phyloP scores from a whole-genome alignment of 1,284 basidiomycete genomes.

The Fomitopsis palustris region DNA sequence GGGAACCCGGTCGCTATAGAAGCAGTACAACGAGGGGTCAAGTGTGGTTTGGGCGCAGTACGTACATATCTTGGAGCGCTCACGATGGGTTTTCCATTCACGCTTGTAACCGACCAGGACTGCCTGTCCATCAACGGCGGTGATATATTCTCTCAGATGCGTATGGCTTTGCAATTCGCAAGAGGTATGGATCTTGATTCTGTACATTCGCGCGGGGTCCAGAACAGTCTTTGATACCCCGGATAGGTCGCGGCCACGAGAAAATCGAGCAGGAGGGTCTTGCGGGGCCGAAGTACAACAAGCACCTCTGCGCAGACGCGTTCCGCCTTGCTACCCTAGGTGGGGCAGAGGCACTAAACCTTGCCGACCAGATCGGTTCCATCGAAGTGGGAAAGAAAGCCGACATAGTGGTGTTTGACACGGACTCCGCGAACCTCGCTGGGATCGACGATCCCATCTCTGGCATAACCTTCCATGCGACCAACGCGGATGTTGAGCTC shows the following conservation, averaged over 20 bases:
- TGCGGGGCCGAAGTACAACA: slow-evolving; percentile 23
- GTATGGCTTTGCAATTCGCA: slow-evolving; percentile 27
- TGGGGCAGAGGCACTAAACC: slow-evolving; percentile 29
- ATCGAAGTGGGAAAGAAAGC: slow-evolving; percentile 33
- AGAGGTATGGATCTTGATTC: slow-evolving; percentile 16
- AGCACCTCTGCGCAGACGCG: slow-evolving; percentile 25
- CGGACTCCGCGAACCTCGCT: slow-evolving; percentile 27
- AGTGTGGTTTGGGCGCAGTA: slow-evolving; percentile 21
- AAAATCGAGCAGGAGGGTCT: slow-evolving; percentile 15
- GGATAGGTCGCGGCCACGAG: slow-evolving; percentile 23
- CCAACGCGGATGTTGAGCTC: slow-evolving; percentile 29
- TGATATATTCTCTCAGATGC: slow-evolving; percentile 34
- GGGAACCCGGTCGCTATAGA: slow-evolving; percentile 29
- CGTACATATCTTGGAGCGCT: neutral
- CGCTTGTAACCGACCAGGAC: slow-evolving; percentile 17
- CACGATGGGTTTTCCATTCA: neutral
- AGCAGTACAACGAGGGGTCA: slow-evolving; percentile 30
- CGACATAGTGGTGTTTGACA: slow-evolving; percentile 30
- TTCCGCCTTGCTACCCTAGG: slow-evolving; percentile 32
- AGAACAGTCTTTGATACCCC: neutral
- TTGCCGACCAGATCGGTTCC: slow-evolving; percentile 26
- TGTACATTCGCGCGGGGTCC: neutral
- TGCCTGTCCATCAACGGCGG: slow-evolving; percentile 28
- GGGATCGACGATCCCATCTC: slow-evolving; percentile 26
- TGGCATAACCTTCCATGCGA: slow-evolving; percentile 31